phyloP scores from a whole-genome alignment of 2,329 filamentous ascomycete genomes.

The Botrytis tulipae region DNA sequence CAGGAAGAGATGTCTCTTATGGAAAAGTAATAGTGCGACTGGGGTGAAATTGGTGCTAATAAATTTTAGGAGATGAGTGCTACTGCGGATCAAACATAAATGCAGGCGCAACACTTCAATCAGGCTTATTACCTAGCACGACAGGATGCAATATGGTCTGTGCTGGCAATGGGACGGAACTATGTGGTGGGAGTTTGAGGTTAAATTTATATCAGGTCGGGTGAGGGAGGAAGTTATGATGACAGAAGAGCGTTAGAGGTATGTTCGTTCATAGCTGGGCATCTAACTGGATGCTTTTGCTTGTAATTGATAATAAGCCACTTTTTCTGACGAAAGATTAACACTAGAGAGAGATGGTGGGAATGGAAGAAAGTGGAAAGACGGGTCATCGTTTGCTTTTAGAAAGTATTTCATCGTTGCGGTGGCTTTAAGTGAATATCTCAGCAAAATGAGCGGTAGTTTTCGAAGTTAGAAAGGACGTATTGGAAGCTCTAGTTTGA shows the following conservation, averaged over 20 bases:
- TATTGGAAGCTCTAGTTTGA: too few relatives aligned
- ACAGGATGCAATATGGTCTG: background rate
- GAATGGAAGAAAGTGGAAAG: background rate
- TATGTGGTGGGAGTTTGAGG: conserved; percentile 5
- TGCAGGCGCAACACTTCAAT: background rate
- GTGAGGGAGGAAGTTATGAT: background rate
- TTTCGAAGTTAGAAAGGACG: background rate
- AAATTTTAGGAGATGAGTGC: background rate
- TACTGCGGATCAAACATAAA: background rate
- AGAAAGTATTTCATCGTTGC: background rate
- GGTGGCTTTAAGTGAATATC: background rate
- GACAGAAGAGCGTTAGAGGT: background rate
- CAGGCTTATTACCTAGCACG: background rate
- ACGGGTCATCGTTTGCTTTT: background rate
- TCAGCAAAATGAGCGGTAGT: background rate
- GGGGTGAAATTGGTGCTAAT: background rate
- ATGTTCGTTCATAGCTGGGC: rapidly evolving
- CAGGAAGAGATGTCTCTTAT: background rate
- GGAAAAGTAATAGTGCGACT: background rate
- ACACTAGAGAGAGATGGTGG: too few relatives aligned
- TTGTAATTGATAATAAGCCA: too few relatives aligned
- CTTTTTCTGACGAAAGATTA: too few relatives aligned
- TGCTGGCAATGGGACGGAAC: background rate
- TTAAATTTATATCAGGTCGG: conserved; percentile 5
- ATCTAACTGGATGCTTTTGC: background rate